Evolutionary conservation across 805 yeast genomes (phyloP), one percentile per base, ranked within the genome.

Genomic region (Yarrowia porcina): DNA sequence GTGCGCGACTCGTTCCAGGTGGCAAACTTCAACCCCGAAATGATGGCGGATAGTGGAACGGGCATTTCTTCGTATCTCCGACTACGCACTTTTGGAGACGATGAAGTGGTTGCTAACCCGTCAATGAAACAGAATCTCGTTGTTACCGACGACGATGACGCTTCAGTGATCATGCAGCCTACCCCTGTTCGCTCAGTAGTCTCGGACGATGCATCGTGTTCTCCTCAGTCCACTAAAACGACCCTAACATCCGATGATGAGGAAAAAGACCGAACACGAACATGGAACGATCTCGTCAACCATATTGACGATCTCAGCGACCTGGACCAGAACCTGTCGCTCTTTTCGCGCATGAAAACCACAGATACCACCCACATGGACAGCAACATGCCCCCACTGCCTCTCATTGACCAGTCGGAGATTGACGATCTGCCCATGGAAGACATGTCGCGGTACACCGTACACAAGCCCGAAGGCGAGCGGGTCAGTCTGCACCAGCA

Each of bases 391-490:
- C 13, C 35, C 1, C 61, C 32, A 3, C 23, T 56, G 25, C 61
- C 61, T 21, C 39, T 56, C 32, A 56, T 56, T 21, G 61, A 56
- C 49, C 61, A 56, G 61, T 56, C 61, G 20, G 61, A 56, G 10
- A 56, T 56, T 21, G 61, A 56, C 30, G 61, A 56, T n/a, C 39
- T 56, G 49, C 61, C 61, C 30, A 56, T 56, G 61, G 61, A 56
- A 17, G 61, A 39, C 39, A 20, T 39, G 49, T 56, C 61, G 28
- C 36, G 25, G n/a, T 52, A 52, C 18, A n/a, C 10, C 18, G n/a
- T n/a, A n/a, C n/a, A n/a, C n/a, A 32, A 27, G 30, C 10, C 17
- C 12, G 32, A 56, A 11, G 17, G 20, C 15, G 27, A 36, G 33
- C 33, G 42, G 8, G 49, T 41, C n/a, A 21, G 32, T 20, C 49